Base-by-base conservation (phyloP, 2,329 filamentous ascomycete genomes). In the Stromatinia cepivora region DNA sequence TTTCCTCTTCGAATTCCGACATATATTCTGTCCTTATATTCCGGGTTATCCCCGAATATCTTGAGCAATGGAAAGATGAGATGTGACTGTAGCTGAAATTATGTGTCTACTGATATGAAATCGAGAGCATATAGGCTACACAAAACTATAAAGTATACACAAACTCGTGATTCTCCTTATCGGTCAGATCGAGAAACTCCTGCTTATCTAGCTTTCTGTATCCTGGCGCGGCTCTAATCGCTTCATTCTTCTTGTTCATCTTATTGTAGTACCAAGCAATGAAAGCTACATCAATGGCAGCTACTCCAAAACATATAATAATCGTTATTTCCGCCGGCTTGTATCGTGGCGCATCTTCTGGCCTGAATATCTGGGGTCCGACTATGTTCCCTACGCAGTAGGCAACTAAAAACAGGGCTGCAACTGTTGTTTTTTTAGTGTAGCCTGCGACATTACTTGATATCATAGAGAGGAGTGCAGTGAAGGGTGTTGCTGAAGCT, bases 381-480 rank as follows among this genome's bases (percentile, higher is more conserved):
- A 86, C 83, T 69, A 86, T 86, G 72, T 85, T 85, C 0, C 84
- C 85, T 1, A 84, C 79, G 66, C 84, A 86, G 70, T 86, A 87
- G 1, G 81, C 84, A 3, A 83, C 81, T 11, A 78, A 69, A 39
- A 74, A 77, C n/a, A 84, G 73, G 0, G 82, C 82, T 53, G 82
- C 83, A 61, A 82, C 79, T 0, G 82, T 82, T 34, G 83, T 81
- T 70, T 84, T 84, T 76, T 85, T 85, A 3, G 82, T 83, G 68
- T 85, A 82, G 0, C 83, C 82, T 8, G 81, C 81, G 3, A 81
- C 77, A 69, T 85, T 85, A 22, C 77, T 80, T 36, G 82, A 80
- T 15, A 82, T 82, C 11, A 78, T 72, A 10, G 74, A 75, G 11
- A 78, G 72, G 1, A 77, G 59, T 13, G 73, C 75, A 17, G 79